phyloP scores from a whole-genome alignment of 345 rosid genomes.

The Lumnitzera littorea region DNA sequence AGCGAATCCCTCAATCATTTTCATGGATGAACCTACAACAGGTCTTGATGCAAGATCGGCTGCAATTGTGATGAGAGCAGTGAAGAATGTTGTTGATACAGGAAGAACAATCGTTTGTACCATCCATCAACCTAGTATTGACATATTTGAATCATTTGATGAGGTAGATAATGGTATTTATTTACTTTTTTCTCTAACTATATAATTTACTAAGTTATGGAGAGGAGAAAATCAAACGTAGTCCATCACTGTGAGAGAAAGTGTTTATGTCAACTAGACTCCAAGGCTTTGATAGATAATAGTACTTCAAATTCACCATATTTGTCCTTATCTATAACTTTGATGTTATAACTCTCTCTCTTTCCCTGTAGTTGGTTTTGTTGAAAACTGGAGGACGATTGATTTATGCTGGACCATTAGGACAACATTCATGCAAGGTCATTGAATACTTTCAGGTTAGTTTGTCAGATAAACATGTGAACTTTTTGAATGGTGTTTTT shows the following conservation, averaged over 20 bases:
- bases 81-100: conserved; percentile 64
- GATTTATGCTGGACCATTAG: conserved; percentile 66
- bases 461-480: not conserved
- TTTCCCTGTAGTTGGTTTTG: conserved; percentile 43
- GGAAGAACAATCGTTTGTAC: conserved; percentile 85
- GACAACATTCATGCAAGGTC: conserved; percentile 45
- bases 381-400: conserved; percentile 65
- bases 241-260: no score
- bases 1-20: conserved; percentile 72
- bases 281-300: not conserved
- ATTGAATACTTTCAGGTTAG: conserved; percentile 69
- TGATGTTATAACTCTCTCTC: not conserved
- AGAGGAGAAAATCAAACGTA: no score
- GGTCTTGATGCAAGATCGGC: conserved; percentile 89
- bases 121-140: conserved; percentile 82
- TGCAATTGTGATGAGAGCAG: conserved; percentile 78
- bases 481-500: no score
- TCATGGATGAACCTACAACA: conserved; percentile 90
- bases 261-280: no score
- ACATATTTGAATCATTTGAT: conserved; percentile 79
- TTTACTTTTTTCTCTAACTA: not conserved
- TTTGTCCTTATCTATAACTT: not conserved
- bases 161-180: conserved; percentile 34
- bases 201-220: no score
- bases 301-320: not conserved